Conservation (phyloP, 805 yeast species). For the Ogataea wickerhamii region DNA sequence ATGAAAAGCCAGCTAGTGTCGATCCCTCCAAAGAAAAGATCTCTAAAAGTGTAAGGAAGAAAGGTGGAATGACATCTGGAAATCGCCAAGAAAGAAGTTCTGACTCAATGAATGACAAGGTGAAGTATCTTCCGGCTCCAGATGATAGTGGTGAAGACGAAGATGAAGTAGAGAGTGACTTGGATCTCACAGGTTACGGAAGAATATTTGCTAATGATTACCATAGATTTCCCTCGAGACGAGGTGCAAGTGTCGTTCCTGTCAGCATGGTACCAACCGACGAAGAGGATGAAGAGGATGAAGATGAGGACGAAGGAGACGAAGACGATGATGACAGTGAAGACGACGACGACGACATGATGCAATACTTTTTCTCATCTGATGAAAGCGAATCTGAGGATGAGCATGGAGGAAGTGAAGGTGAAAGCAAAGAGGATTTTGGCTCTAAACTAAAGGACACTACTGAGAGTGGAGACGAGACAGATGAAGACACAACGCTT, state of each 20-base stretch:
- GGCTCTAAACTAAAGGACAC: conserved; percentile 7
- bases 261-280: conserved; percentile 17
- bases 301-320: conserved; percentile 11
- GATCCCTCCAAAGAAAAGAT: conserved; percentile 2
- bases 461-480: conserved; percentile 72
- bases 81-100: conserved; percentile 11
- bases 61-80: conserved; percentile 1
- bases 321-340: conserved; percentile 28
- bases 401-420: conserved; percentile 14
- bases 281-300: conserved; percentile 18
- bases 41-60: conserved; percentile 1
- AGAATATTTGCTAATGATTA: conserved; percentile 26
- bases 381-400: conserved; percentile 22
- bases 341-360: conserved; percentile 43
- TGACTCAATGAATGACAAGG: conserved; percentile 19
- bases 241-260: conserved; percentile 16
- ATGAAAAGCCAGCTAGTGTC: not conserved
- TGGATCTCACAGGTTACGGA: conserved; percentile 29
- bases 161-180: conserved; percentile 38
- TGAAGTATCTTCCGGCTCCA: conserved; percentile 38
- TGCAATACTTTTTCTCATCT: conserved; percentile 66
- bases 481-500: conserved; percentile 85
- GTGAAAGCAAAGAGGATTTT: conserved; percentile 11
- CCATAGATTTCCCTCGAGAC: conserved; percentile 15
- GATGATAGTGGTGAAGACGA: conserved; percentile 39